Percentiles rank a stretch among this genome's conserved stretches.
These are phyloP conservation scores for Jackrogersella minutella DNA, from an alignment of 495 filamentous ascomycete genomes.

Conservation along the genomic window DNA sequence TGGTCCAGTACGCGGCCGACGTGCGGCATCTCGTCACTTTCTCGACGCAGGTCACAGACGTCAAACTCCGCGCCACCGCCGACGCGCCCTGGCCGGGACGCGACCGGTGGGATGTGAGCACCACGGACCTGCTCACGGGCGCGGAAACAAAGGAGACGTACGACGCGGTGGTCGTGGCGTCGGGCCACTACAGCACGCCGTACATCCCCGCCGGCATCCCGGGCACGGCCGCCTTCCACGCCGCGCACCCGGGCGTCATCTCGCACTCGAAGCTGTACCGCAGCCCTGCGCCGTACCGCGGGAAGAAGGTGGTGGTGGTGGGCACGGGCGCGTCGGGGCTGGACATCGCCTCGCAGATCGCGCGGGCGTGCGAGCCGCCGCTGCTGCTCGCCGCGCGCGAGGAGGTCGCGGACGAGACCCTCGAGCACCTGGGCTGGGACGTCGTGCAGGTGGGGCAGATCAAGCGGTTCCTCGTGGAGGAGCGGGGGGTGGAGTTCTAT, in stretches of 20 bases:
- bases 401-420: slow-evolving; percentile 40
- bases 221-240: slow-evolving; percentile 58
- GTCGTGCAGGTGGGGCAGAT: slow-evolving; percentile 51
- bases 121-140: slow-evolving; percentile 51
- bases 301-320: slow-evolving; percentile 69
- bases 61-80: slow-evolving; percentile 37
- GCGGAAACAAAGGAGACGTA: slow-evolving; percentile 59
- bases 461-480: slow-evolving; percentile 49
- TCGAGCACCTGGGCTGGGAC: slow-evolving; percentile 45
- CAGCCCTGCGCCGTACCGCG: slow-evolving; percentile 61
- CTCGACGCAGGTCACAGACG: slow-evolving; percentile 51
- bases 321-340: slow-evolving; percentile 81
- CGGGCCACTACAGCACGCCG: slow-evolving; percentile 79
- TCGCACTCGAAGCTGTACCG: slow-evolving; percentile 86
- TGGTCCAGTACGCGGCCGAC: slow-evolving; percentile 74
- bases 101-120: slow-evolving; percentile 58
- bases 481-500: slow-evolving; percentile 48
- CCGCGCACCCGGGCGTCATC: slow-evolving; percentile 67
- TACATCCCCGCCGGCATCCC: slow-evolving; percentile 66
- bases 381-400: slow-evolving; percentile 55
- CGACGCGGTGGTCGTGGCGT: slow-evolving; percentile 86
- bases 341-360: slow-evolving; percentile 81
- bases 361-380: slow-evolving; percentile 47
- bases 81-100: slow-evolving; percentile 7
- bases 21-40: slow-evolving; percentile 59